Evolutionary conservation across 495 filamentous ascomycete genomes (phyloP), one percentile per base, ranked within the genome.

Genomic region (Thozetella sp.): DNA sequence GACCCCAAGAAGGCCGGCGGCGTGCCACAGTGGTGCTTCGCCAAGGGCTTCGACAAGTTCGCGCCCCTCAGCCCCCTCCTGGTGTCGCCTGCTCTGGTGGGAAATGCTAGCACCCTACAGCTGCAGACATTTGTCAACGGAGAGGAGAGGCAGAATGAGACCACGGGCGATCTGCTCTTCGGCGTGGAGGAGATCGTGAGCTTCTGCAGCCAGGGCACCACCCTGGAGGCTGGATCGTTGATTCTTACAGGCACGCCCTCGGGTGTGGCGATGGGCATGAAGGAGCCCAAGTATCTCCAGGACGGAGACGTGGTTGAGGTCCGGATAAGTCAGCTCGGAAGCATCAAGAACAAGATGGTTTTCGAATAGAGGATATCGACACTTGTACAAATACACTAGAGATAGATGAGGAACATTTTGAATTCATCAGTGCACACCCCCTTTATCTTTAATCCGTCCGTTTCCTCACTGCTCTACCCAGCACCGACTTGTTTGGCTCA

Each of bases 231-330:
- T 0, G 61, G 61, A 34, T 76, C 73, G 4, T 63, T 78, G 0
- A 76, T 81, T 40, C 24, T 78, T 58, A 81, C 80, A 0, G 80
- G 76, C 17, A 81, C 78, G 3, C 71, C 72, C 2, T 56, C 59
- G 1, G 74, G 73, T 24, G 78, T 81, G 10, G 79, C 71, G 0
- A 74, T 79, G 12, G 81, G 80, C 27, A 86, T 82, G 78, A 84
- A 82, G 46, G 77, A 78, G 13, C 75, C 80, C 67, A 76, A 80
- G 53, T 86, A 77, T 51, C 66, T 89, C 60, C 83, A 83, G 68
- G 72, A 81, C 40, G 85, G 82, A 0, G 86, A 88, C 65, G 80
- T 85, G 53, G 86, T 89, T 10, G 78, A 82, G 54, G 85, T 89
- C 9, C 73, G 83, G 67, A 70, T 87, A 58, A 69, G 74, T 22